Evolutionary conservation across 495 filamentous ascomycete genomes (phyloP).

Genomic region (Neurospora africana): DNA sequence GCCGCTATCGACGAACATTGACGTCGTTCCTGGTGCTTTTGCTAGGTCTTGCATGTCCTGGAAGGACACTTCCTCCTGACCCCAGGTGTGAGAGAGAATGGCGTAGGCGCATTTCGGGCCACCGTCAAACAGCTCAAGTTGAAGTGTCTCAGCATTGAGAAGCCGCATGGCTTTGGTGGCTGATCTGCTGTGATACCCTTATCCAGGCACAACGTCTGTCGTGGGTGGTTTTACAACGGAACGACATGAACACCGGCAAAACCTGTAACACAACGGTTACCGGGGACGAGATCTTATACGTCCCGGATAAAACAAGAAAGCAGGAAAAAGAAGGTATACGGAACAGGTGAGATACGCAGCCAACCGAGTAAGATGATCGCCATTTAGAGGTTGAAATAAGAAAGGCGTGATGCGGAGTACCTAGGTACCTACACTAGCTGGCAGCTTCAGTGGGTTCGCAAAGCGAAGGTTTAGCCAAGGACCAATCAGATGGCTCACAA

Average conservation of each 20-base stretch:
- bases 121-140: slow-evolving; percentile 13
- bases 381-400: not conserved
- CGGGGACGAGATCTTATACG: no score
- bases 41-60: slow-evolving; percentile 4
- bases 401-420: not conserved
- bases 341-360: not conserved
- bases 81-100: slow-evolving; percentile 24
- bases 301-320: not conserved
- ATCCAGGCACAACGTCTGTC: not conserved
- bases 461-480: not conserved
- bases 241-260: not conserved
- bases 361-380: not conserved
- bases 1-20: not conserved
- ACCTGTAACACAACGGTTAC: not conserved
- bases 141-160: slow-evolving; percentile 13
- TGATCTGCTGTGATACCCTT: not conserved
- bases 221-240: not conserved
- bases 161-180: slow-evolving; percentile 14
- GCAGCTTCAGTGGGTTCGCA: not conserved
- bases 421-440: not conserved
- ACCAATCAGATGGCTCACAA: not conserved
- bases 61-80: slow-evolving; percentile 19
- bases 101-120: slow-evolving; percentile 14
- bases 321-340: not conserved
- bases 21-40: not conserved